phyloP scores from a whole-genome alignment of 352 stramenopile species.

The Globisporangium cederbergense region DNA sequence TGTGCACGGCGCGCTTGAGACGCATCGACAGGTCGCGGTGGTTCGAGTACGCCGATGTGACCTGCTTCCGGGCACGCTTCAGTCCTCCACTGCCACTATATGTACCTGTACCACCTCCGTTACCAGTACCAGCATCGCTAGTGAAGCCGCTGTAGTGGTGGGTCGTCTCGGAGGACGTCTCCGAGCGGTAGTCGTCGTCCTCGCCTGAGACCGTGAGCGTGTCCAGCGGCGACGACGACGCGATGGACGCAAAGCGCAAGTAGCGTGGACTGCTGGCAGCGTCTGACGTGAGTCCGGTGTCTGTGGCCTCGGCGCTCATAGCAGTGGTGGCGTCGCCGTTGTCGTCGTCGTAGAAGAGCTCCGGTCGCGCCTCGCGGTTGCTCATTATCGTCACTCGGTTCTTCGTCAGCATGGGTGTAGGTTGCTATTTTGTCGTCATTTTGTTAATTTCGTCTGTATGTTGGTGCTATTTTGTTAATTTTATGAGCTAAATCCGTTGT shows the following conservation, averaged over 20 bases:
- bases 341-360: not conserved
- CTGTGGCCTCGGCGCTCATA: not conserved
- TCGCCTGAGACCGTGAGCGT: slow-evolving; percentile 54
- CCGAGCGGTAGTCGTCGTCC: slow-evolving; percentile 76
- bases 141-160: slow-evolving; percentile 18
- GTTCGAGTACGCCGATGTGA: slow-evolving; percentile 52
- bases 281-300: not conserved
- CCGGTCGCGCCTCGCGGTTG: not conserved
- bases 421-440: too few relatives aligned
- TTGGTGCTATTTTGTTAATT: too few relatives aligned
- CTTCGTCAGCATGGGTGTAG: not conserved
- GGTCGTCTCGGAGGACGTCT: slow-evolving; percentile 67
- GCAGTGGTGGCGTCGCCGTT: not conserved
- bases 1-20: slow-evolving; percentile 49
- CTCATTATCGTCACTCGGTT: not conserved
- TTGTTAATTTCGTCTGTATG: too few relatives aligned
- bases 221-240: slow-evolving; percentile 44
- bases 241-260: not conserved
- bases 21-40: slow-evolving; percentile 56
- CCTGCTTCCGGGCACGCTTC: slow-evolving; percentile 28
- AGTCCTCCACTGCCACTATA: not conserved
- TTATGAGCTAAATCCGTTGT: too few relatives aligned
- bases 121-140: not conserved
- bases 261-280: not conserved
- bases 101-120: not conserved